Conservation (phyloP, 2,329 filamentous ascomycete genomes). For the Alternaria infectoria region DNA sequence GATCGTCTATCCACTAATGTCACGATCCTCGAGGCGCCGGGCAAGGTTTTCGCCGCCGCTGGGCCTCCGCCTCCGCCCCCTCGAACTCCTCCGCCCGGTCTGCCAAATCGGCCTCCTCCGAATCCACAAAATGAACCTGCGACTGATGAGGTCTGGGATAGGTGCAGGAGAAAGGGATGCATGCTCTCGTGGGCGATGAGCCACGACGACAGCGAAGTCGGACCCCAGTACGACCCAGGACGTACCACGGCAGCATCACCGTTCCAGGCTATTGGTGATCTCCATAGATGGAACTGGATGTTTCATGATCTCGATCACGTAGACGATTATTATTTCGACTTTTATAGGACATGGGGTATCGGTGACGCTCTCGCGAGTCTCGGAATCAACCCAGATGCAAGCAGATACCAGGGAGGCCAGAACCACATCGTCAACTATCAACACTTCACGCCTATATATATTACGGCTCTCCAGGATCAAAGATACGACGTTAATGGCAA, state of each 20-base stretch:
- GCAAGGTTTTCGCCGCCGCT: neutral
- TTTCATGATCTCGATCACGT: too few relatives aligned
- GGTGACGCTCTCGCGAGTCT: too few relatives aligned
- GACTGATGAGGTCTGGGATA: conserved; percentile 16
- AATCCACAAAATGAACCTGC: neutral
- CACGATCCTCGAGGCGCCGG: neutral
- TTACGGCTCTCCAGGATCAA: too few relatives aligned
- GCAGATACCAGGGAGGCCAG: too few relatives aligned
- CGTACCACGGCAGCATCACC: conserved; percentile 12
- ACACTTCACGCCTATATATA: too few relatives aligned
- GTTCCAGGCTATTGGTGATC: conserved; percentile 8
- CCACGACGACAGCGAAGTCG: conserved; percentile 13
- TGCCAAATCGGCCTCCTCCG: too few relatives aligned
- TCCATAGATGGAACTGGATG: neutral
- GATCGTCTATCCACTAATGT: neutral
- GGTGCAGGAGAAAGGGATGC: conserved; percentile 21
- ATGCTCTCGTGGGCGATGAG: conserved; percentile 19
- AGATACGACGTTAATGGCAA: conserved; percentile 11
- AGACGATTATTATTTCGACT: too few relatives aligned
- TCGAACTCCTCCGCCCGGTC: neutral
- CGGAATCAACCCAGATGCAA: too few relatives aligned
- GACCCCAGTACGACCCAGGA: conserved; percentile 12
- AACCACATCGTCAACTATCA: too few relatives aligned
- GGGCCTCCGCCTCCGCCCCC: neutral
- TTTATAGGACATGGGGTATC: too few relatives aligned